Conservation (phyloP, 1,284 basidiomycete species). For the Ceratobasidium sp. region DNA sequence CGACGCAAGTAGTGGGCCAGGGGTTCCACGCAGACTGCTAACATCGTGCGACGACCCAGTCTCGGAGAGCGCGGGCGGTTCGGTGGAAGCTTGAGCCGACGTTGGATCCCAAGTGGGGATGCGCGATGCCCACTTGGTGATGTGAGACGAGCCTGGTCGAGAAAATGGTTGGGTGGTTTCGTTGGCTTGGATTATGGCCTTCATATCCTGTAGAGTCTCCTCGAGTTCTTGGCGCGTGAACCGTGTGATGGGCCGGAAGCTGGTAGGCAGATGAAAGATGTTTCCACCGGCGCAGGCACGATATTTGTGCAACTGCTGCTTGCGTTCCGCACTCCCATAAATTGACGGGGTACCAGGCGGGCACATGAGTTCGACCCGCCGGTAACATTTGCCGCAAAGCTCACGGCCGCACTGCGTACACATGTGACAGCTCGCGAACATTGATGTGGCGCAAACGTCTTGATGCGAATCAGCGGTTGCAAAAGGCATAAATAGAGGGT, state of each 20-base stretch:
- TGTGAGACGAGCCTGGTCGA: slow-evolving; percentile 18
- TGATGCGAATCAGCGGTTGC: slow-evolving; percentile 43
- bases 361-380: slow-evolving; percentile 73
- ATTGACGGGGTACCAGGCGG: slow-evolving; percentile 63
- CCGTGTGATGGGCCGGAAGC: slow-evolving; percentile 85
- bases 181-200: slow-evolving; percentile 61
- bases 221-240: slow-evolving; percentile 77
- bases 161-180: slow-evolving; percentile 51
- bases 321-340: slow-evolving; percentile 63
- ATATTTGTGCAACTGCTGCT: slow-evolving; percentile 57
- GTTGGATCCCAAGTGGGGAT: not conserved
- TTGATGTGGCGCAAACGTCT: slow-evolving; percentile 94
- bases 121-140: slow-evolving; percentile 5
- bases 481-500: slow-evolving; percentile 44
- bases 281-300: slow-evolving; percentile 74
- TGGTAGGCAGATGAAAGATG: slow-evolving; percentile 65
- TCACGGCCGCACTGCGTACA: slow-evolving; percentile 92
- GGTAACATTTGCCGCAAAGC: slow-evolving; percentile 86
- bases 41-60: slow-evolving; percentile 43
- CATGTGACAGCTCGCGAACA: slow-evolving; percentile 91
- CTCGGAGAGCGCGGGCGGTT: slow-evolving; percentile 41
- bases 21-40: slow-evolving; percentile 50
- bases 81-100: slow-evolving; percentile 27
- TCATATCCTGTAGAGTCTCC: slow-evolving; percentile 76
- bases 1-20: slow-evolving; percentile 40